phyloP scores from a whole-genome alignment of 306 rosid species.

The Dryas drummondii region DNA sequence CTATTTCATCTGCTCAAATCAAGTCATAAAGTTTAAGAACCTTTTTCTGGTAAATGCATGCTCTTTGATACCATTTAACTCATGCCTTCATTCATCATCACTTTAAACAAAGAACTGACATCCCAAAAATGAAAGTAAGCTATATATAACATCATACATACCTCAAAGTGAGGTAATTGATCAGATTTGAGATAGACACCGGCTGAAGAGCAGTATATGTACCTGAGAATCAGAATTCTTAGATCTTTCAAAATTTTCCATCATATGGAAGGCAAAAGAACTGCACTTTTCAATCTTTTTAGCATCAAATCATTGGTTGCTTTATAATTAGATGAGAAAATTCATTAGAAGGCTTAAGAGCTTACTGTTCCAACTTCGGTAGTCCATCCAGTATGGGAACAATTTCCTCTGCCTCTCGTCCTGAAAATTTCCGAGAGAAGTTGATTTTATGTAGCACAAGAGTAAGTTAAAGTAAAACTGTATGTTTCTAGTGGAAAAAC shows the following conservation, averaged over 20 bases:
- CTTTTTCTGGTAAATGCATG: not conserved
- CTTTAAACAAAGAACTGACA: not conserved
- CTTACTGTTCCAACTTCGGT: conserved; percentile 90
- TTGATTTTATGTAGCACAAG: conserved; percentile 14
- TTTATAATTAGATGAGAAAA: not conserved
- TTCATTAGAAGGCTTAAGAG: conserved; percentile 9
- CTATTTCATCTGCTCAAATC: too few species aligned
- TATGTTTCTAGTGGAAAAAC: not conserved
- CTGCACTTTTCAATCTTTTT: not conserved
- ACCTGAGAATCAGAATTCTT: conserved; percentile 51
- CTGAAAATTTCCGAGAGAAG: conserved; percentile 40
- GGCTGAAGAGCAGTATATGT: conserved; percentile 97
- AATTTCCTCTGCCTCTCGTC: conserved; percentile 89
- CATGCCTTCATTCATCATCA: conserved; percentile 8
- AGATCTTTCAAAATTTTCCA: conserved; percentile 1
- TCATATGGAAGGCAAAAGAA: not conserved
- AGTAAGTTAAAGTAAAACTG: conserved; percentile 7
- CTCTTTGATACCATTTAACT: not conserved
- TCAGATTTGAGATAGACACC: conserved; percentile 97
- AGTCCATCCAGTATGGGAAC: conserved; percentile 84
- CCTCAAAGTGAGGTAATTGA: conserved; percentile 83
- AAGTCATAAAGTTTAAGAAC: too few species aligned
- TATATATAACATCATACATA: conserved; percentile 29
- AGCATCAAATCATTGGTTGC: not conserved
- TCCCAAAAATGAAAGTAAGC: not conserved